Evolutionary conservation across 495 filamentous ascomycete species (phyloP).

Genomic region (Hypoxylon trugodes): DNA sequence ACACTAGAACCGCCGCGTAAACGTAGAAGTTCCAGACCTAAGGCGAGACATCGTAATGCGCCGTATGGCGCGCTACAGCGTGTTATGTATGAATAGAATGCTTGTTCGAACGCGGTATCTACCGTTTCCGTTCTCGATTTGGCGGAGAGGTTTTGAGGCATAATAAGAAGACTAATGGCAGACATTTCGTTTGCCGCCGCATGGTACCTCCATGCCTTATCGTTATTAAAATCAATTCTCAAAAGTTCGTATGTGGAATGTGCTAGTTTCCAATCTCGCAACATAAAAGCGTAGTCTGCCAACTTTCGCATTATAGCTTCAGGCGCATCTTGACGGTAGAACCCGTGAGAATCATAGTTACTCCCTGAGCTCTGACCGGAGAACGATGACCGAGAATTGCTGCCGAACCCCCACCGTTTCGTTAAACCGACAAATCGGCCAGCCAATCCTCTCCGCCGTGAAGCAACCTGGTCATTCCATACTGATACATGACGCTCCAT

Average conservation of each 20-base stretch:
- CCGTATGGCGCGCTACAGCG: conserved; percentile 78
- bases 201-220: conserved; percentile 96
- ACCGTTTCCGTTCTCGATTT: conserved; percentile 80
- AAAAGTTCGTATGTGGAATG: conserved; percentile 90
- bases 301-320: conserved; percentile 93
- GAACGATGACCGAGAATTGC: conserved; percentile 55
- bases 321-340: conserved; percentile 81
- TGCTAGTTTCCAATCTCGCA: conserved; percentile 94
- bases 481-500: conserved; percentile 91
- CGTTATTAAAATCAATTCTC: conserved; percentile 85
- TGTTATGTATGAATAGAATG: conserved; percentile 90
- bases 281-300: conserved; percentile 94
- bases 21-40: conserved; percentile 83
- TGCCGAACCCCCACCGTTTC: conserved; percentile 84
- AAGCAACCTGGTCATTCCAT: conserved; percentile 99
- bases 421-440: conserved; percentile 93
- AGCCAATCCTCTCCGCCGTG: conserved; percentile 81
- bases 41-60: conserved; percentile 76
- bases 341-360: conserved; percentile 87
- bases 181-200: conserved; percentile 94
- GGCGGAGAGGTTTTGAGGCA: conserved; percentile 71
- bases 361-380: conserved; percentile 50
- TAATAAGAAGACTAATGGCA: conserved; percentile 80
- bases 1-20: conserved; percentile 78
- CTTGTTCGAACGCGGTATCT: conserved; percentile 84